A percentile compares a stretch with the other conserved stretches of the same genome.
Evolutionary conservation across 208 protist species (phyloP).

Genomic region (Wallacemonas collosoma): DNA sequence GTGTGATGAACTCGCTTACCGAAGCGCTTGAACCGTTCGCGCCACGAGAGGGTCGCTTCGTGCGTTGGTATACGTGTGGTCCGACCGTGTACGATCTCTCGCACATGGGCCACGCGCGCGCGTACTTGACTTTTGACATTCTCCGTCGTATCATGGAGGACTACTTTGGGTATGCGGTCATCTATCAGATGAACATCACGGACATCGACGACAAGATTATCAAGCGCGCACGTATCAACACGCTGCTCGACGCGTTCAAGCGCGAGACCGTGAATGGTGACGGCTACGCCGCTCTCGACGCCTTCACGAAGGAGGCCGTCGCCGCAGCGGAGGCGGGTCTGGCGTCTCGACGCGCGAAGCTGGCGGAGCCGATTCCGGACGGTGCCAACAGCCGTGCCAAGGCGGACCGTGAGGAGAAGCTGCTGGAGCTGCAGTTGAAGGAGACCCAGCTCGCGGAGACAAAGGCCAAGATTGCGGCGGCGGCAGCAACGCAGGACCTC

Average conservation of each 20-base stretch:
- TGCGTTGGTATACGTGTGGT: conserved; percentile 98
- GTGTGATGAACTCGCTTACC: conserved; percentile 87
- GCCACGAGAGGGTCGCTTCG: conserved; percentile 54
- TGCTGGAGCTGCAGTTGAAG: conserved; percentile 77
- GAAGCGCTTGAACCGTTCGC: conserved; percentile 76
- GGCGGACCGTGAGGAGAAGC: conserved; percentile 78
- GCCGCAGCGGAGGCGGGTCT: conserved; percentile 36
- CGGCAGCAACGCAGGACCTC: conserved; percentile 36
- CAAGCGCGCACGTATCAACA: conserved; percentile 89
- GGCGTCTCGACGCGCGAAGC: conserved; percentile 32
- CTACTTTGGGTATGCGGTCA: conserved; percentile 95
- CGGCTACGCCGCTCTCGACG: conserved; percentile 42
- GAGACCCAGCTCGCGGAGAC: conserved; percentile 60
- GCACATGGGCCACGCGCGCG: conserved; percentile 98
- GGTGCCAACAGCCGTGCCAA: conserved; percentile 49
- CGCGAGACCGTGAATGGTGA: conserved; percentile 24
- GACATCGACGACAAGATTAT: conserved; percentile 99
- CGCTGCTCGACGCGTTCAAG: conserved; percentile 84
- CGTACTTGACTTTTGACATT: conserved; percentile 99
- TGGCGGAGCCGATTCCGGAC: conserved; percentile 51
- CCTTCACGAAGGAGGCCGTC: conserved; percentile 57
- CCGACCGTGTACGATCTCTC: conserved; percentile 97
- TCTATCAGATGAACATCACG: conserved; percentile 98
- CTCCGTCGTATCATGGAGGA: conserved; percentile 96
- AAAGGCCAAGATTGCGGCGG: conserved; percentile 56